Percentiles rank a stretch among this genome's conserved stretches.
phyloP scores from a whole-genome alignment of 495 filamentous ascomycete species.

The Hapsidospora chrysogenum region DNA sequence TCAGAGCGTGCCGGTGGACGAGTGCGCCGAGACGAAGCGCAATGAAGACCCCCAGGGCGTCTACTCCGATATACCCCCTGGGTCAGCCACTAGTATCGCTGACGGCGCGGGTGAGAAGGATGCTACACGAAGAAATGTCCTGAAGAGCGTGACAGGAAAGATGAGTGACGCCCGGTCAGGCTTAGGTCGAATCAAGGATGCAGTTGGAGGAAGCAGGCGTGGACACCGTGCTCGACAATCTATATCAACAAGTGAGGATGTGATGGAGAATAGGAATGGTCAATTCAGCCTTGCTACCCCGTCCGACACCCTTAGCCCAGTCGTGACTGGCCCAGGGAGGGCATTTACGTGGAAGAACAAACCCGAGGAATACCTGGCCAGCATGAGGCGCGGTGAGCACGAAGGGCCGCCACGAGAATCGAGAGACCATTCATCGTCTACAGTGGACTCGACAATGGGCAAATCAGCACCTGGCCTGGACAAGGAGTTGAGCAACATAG shows the following conservation, averaged over 20 bases:
- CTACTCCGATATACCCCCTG: slow-evolving; percentile 17
- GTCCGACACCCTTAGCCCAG: slow-evolving; percentile 8
- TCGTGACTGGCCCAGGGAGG: slow-evolving; percentile 12
- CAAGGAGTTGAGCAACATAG: neutral
- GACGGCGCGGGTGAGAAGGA: slow-evolving; percentile 46
- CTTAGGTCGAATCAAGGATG: slow-evolving; percentile 69
- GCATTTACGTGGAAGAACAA: slow-evolving; percentile 40
- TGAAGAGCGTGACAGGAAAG: slow-evolving; percentile 64
- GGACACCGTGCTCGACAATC: slow-evolving; percentile 31
- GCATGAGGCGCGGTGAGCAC: slow-evolving; percentile 11
- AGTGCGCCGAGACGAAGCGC: slow-evolving; percentile 20
- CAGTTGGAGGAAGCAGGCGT: slow-evolving; percentile 42
- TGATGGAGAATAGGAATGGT: slow-evolving; percentile 9
- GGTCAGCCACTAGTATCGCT: slow-evolving; percentile 19
- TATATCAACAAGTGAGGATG: slow-evolving; percentile 17
- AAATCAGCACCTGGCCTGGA: too few species aligned
- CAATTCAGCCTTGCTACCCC: neutral
- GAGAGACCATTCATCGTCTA: too few species aligned
- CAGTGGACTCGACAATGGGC: too few species aligned
- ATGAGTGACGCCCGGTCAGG: slow-evolving; percentile 75
- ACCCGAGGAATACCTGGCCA: slow-evolving; percentile 33
- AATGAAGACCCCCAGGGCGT: slow-evolving; percentile 23
- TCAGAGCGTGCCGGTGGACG: slow-evolving; percentile 28
- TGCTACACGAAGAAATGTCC: slow-evolving; percentile 46
- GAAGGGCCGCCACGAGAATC: neutral